Percentiles rank a stretch among this genome's conserved stretches.
These are phyloP conservation scores for Tylopilus balloui DNA, from an alignment of 768 basidiomycete species.

Conservation along the genomic window DNA sequence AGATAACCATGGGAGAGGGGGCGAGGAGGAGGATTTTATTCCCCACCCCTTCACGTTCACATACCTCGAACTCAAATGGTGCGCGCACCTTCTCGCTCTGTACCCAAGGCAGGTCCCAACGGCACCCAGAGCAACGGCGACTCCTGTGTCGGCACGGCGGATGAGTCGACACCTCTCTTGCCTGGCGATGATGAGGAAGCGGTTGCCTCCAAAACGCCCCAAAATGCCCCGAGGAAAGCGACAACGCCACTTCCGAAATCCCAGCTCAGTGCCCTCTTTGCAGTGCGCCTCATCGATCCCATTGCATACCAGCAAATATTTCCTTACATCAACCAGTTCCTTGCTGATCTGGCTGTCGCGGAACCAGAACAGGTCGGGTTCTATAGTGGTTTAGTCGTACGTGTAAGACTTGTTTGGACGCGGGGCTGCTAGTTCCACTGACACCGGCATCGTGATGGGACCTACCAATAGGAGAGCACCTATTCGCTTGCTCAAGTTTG, in stretches of 20 bases:
- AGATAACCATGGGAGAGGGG: too few species aligned
- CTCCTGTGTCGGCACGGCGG: background rate
- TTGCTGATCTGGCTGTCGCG: constrained; percentile 48
- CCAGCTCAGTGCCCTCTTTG: constrained; percentile 39
- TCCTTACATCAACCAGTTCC: constrained; percentile 65
- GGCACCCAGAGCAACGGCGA: background rate
- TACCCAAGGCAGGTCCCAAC: background rate
- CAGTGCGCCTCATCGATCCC: constrained; percentile 52
- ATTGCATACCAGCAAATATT: constrained; percentile 60
- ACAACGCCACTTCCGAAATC: constrained; percentile 37
- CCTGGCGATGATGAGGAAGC: constrained; percentile 6
- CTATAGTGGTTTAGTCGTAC: constrained; percentile 62
- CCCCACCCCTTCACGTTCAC: too few species aligned
- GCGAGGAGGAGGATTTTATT: too few species aligned
- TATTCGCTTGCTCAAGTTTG: constrained; percentile 58
- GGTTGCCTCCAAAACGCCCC: background rate
- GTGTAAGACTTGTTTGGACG: constrained; percentile 15
- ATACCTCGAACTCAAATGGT: background rate
- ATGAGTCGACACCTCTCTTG: constrained; percentile 18
- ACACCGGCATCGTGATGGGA: background rate
- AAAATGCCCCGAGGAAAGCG: too few species aligned
- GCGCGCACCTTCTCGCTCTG: background rate
- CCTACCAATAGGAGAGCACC: constrained; percentile 47
- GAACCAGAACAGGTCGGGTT: constrained; percentile 60
- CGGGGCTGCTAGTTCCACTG: background rate